Base-by-base conservation (phyloP, 23 red algal genomes). In the Gracilariopsis chorda region DNA sequence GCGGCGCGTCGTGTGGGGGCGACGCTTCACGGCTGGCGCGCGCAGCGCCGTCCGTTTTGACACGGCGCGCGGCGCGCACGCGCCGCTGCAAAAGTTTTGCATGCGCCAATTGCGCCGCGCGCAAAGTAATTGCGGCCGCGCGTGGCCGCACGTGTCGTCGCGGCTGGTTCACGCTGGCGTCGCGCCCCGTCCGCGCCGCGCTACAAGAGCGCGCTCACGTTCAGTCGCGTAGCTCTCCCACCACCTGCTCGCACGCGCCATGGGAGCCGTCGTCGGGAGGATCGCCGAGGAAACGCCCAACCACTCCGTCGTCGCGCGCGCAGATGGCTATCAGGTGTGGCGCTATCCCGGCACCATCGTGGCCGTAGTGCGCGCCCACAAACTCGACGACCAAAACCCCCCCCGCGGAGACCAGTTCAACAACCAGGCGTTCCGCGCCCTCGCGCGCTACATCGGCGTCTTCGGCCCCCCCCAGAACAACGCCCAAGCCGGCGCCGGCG, bases 381-480 rank as follows among this genome's bases (percentile, higher is more conserved):
- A 40, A 59, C 28, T 82, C 20, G 79, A 93, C 20, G 37, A 37
- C 13, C 39, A 20, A 9, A 41, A 57, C 33, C 48, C 65, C 12
- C 61, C 61, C 1, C 46, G 33, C 33, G 84, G 70, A 35, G 68
- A 83, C 58, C 63, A 63, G 1, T 94, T 98, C 70, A 53, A 82
- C 71, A 88, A 71, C 35, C 62, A 46, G 23, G 96, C 92, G 20
- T 98, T 98, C 83, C 56, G 77, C 30, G 34, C 56, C 7, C 88
- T 98, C 41, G 96, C 96, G 69, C 60, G 82, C 57, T 98, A 98
- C 77, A 98, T 98, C 79, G 96, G 96, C 12, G 96, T 94, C 21
- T 92, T 98, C 69, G 88, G 92, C 39, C 59, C 76, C 24, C 88
- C 92, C 7, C 29, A 94, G 48, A 98, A 98, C 42, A 37, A 33